Conservation (phyloP, 169 alveolate species). For the Plasmodium adleri region DNA sequence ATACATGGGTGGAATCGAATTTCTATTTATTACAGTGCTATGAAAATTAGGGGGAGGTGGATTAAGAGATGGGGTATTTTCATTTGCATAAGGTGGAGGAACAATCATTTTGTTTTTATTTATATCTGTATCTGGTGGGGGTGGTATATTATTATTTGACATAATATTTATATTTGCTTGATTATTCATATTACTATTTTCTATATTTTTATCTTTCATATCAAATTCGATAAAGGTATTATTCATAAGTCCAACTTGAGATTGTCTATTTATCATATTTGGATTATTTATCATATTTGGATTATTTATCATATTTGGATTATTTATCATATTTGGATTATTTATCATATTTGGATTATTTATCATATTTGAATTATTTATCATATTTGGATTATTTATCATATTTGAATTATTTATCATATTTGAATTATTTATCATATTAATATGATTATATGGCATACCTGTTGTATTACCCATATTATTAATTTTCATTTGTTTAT, state of each 20-base stretch:
- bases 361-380: constrained; percentile 3
- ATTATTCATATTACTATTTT: constrained; percentile 10
- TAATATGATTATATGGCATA: background rate
- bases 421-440: background rate
- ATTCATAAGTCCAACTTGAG: background rate
- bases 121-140: constrained; percentile 45
- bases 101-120: constrained; percentile 9
- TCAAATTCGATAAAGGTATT: constrained; percentile 9
- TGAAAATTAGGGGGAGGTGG: constrained; percentile 5
- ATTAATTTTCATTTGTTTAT: constrained; percentile 16
- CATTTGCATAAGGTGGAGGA: background rate
- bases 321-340: background rate
- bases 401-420: too few relatives aligned
- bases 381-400: constrained; percentile 11
- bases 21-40: constrained; percentile 16
- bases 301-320: constrained; percentile 4
- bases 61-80: constrained; percentile 5
- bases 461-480: background rate
- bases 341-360: constrained; percentile 6
- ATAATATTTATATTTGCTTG: background rate
- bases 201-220: constrained; percentile 25
- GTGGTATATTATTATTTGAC: constrained; percentile 29
- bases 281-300: background rate
- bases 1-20: background rate
- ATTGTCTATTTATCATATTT: constrained; percentile 7